Conservation (phyloP, 1,284 basidiomycete genomes). For the Trametes pubescens region DNA sequence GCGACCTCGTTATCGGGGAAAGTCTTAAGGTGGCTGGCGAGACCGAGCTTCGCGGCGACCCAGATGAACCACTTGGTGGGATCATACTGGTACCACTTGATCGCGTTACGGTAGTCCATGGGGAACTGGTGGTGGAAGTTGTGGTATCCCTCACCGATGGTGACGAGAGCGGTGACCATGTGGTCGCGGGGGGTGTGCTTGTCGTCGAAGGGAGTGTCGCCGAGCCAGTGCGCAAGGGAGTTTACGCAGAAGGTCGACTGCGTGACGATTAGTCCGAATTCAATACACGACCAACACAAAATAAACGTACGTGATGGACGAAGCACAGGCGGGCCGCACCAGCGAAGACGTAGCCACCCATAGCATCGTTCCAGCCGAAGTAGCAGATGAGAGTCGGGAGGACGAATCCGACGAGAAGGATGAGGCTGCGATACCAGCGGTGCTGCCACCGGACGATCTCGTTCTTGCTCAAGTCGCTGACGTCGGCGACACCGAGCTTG, state of each 20-base stretch:
- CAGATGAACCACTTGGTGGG: constrained; percentile 94
- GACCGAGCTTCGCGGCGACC: constrained; percentile 67
- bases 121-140: constrained; percentile 97
- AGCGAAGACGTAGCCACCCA: constrained; percentile 89
- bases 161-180: constrained; percentile 86
- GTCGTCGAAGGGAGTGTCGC: constrained; percentile 92
- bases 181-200: constrained; percentile 94
- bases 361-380: constrained; percentile 84
- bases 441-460: constrained; percentile 89
- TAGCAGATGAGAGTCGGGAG: constrained; percentile 84
- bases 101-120: constrained; percentile 94
- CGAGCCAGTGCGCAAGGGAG: constrained; percentile 94
- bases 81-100: constrained; percentile 93
- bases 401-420: constrained; percentile 77
- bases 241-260: constrained; percentile 96
- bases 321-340: constrained; percentile 83
- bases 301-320: constrained; percentile 83
- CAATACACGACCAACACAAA: background rate
- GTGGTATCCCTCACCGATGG: constrained; percentile 95
- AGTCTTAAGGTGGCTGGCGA: constrained; percentile 88
- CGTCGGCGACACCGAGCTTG: constrained; percentile 88
- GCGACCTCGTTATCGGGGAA: constrained; percentile 95
- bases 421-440: constrained; percentile 76
- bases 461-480: constrained; percentile 85
- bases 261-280: constrained; percentile 7